These are phyloP conservation scores for Colletotrichum eremochloae DNA, from an alignment of 2,329 filamentous ascomycete genomes.

Conservation along the genomic window DNA sequence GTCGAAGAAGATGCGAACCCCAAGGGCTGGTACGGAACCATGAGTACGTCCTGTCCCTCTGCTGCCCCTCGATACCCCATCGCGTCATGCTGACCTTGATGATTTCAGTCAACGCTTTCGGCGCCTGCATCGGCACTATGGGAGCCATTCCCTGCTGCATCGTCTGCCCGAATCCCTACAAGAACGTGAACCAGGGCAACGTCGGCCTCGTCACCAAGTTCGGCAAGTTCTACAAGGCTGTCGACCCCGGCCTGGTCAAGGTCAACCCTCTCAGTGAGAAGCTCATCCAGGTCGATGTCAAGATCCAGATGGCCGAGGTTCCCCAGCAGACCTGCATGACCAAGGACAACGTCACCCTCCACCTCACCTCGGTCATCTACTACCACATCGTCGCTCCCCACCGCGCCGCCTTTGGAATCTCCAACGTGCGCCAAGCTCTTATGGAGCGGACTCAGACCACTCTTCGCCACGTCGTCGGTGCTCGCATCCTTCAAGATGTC, in stretches of 20 bases:
- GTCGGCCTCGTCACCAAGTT: constrained; percentile 97
- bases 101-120: constrained; percentile 76
- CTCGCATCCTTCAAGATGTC: constrained; percentile 95
- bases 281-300: constrained; percentile 94
- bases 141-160: constrained; percentile 94
- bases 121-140: constrained; percentile 78
- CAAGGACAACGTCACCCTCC: constrained; percentile 97
- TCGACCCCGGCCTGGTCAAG: constrained; percentile 96
- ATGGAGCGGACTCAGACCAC: constrained; percentile 98
- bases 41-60: constrained; percentile 71
- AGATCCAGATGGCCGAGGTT: constrained; percentile 95
- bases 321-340: constrained; percentile 99
- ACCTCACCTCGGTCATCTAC: constrained; percentile 97
- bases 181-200: constrained; percentile 90
- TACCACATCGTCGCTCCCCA: constrained; percentile 97
- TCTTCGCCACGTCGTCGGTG: constrained; percentile 94
- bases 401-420: constrained; percentile 96
- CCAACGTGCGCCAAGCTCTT: constrained; percentile 94
- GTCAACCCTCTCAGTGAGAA: constrained; percentile 95
- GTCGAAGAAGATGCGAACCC: constrained; percentile 75
- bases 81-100: constrained; percentile 22
- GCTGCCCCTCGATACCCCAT: neutral
- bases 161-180: constrained; percentile 95
- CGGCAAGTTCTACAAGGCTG: constrained; percentile 92
- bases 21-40: constrained; percentile 89